phyloP scores from a whole-genome alignment of 2,329 filamentous ascomycete genomes.

The Cordyceps cicadae region DNA sequence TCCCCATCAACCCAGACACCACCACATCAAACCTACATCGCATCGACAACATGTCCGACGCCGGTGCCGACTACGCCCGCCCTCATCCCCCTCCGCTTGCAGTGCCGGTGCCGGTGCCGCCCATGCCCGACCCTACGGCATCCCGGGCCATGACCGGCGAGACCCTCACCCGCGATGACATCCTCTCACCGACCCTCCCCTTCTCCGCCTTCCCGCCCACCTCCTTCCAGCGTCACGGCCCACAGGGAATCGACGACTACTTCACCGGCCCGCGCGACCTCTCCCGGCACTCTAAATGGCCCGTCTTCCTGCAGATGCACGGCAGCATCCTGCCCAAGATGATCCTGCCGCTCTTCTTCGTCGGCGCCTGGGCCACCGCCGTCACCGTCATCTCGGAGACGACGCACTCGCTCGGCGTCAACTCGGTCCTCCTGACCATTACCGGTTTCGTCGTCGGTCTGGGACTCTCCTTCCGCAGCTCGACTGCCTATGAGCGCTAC shows the following conservation, averaged over 20 bases:
- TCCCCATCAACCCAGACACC: not conserved
- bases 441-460: slow-evolving; percentile 76
- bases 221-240: slow-evolving; percentile 24
- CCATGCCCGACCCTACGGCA: not conserved
- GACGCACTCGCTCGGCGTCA: slow-evolving; percentile 28
- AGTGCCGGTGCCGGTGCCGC: not conserved
- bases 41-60: not conserved
- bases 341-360: slow-evolving; percentile 57
- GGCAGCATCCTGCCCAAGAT: slow-evolving; percentile 68
- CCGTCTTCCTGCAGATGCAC: slow-evolving; percentile 66
- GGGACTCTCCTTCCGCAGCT: slow-evolving; percentile 67
- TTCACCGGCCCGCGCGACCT: slow-evolving; percentile 62
- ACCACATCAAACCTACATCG: not conserved
- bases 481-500: slow-evolving; percentile 69
- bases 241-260: slow-evolving; percentile 50
- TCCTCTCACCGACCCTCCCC: slow-evolving; percentile 24
- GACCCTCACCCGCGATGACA: slow-evolving; percentile 10
- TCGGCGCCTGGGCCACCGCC: slow-evolving; percentile 56
- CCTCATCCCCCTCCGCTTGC: not conserved
- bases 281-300: slow-evolving; percentile 67
- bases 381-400: slow-evolving; percentile 50
- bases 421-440: slow-evolving; percentile 50
- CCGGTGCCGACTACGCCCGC: not conserved
- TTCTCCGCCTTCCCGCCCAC: slow-evolving; percentile 20
- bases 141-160: slow-evolving; percentile 4